phyloP scores from a whole-genome alignment of 2,329 filamentous ascomycete genomes.

The Monosporascus sp. region DNA sequence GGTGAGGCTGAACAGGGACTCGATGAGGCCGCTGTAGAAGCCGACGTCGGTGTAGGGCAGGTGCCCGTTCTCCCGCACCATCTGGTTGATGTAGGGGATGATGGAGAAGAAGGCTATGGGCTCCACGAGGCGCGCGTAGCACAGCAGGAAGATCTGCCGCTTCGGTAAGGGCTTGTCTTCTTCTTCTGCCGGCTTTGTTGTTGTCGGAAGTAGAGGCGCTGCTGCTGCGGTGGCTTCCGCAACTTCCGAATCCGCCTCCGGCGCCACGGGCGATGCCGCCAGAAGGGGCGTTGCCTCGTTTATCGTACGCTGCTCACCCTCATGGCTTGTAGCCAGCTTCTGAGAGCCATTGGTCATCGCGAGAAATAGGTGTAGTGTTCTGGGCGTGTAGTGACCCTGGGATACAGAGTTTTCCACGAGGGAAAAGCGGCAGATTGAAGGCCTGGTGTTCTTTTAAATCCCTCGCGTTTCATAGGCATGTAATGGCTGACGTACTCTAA shows the following conservation, averaged over 20 bases:
- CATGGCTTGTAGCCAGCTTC: background rate
- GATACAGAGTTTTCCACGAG: no score
- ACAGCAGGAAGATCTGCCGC: slow-evolving; percentile 66
- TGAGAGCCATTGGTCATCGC: background rate
- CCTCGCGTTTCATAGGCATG: background rate
- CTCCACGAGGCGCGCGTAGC: slow-evolving; percentile 67
- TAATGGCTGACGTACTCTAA: background rate
- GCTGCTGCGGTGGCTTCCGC: slow-evolving; percentile 13
- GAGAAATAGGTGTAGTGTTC: background rate
- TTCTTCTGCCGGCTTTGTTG: slow-evolving; percentile 1
- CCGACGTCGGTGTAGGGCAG: slow-evolving; percentile 64
- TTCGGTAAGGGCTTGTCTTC: slow-evolving; percentile 50
- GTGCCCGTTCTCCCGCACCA: slow-evolving; percentile 64
- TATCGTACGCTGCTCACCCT: background rate
- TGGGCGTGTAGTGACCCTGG: no score
- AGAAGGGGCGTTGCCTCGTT: slow-evolving; percentile 30
- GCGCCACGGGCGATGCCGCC: slow-evolving; percentile 10
- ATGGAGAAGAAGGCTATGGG: slow-evolving; percentile 81
- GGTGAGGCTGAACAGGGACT: slow-evolving; percentile 67
- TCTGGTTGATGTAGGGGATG: slow-evolving; percentile 74
- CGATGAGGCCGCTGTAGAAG: slow-evolving; percentile 75
- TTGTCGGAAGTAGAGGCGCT: slow-evolving; percentile 8
- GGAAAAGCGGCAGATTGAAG: no score
- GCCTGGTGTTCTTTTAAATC: background rate
- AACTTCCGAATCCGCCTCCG: slow-evolving; percentile 10